Percentiles rank a stretch among this genome's conserved stretches.
Evolutionary conservation across 331 rosid genomes (phyloP).

Genomic region (Saraca asoca): DNA sequence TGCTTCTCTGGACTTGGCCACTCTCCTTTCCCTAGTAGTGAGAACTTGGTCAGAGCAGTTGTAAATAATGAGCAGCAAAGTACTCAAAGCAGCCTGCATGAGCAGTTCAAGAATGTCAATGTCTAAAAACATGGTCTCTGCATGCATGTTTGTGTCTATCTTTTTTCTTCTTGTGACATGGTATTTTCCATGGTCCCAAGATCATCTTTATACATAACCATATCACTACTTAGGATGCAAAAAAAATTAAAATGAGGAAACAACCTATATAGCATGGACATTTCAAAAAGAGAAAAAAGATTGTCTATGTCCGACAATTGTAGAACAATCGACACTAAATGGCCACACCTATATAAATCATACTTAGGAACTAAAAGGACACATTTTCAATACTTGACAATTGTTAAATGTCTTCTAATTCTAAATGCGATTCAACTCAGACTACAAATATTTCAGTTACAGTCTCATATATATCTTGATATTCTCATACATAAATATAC

Average conservation of each 20-base stretch:
- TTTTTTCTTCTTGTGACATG: constrained; percentile 9
- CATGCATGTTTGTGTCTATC: not conserved
- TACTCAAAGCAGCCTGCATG: constrained; percentile 91
- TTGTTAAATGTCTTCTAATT: no score
- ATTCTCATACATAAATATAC: no score
- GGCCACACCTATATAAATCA: no score
- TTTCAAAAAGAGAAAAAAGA: no score
- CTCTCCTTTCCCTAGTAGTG: constrained; percentile 78
- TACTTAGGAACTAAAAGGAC: no score
- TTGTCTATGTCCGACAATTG: no score
- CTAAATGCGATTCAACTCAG: no score
- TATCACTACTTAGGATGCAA: not conserved
- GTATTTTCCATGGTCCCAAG: constrained; percentile 9
- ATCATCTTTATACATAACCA: not conserved
- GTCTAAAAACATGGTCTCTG: constrained; percentile 30
- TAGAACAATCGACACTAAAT: no score
- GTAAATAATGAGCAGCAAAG: constrained; percentile 88
- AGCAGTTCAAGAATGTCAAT: constrained; percentile 48
- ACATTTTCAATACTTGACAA: no score
- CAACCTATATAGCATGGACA: no score
- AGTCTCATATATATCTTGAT: no score
- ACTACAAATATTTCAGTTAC: no score
- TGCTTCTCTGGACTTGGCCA: constrained; percentile 80
- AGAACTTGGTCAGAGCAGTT: constrained; percentile 97
- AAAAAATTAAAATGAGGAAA: not conserved